Evolutionary conservation across 306 rosid species (phyloP), one percentile per base, ranked within the genome.

Genomic region (Gynostemma pentaphyllum): DNA sequence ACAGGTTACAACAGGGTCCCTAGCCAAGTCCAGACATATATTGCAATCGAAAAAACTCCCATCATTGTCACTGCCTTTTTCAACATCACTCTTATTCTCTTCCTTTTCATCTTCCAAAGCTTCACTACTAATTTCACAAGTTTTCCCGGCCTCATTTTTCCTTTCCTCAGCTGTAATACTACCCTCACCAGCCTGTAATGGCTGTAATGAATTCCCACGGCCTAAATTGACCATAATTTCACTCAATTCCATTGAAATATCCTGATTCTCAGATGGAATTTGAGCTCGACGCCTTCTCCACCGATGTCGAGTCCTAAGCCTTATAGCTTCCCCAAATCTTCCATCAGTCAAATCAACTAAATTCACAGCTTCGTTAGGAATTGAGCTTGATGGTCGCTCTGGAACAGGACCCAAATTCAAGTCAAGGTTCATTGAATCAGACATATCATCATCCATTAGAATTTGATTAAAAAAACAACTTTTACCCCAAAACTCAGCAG

Each of bases 1-100:
- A 69, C 95, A 84, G 68, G 99, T 94, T 51, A 94, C 88, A 72
- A 94, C 97, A 45, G 97, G 99, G 49, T 94, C 92, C 75, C 74
- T 86, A 66, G 97, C 71, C 70, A 89, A 59, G 77, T 89, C 97
- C 79, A 94, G 75, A 78, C 99, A 94, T n/a, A 88, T 84, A 76
- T 86, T 89, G 68, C 99, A 94, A 76, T 94, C 97, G 16, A 86
- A 94, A 51, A 94, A 94, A 62, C 90, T 84, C 67, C 97, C 99
- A 68, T 86, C 87, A 73, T 19, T 53, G 32, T 82, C 80, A 65
- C 81, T 65, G 66, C 73, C 74, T 80, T 84, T 94, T 48, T 94
- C 90, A 72, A 76, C 74, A 40, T 68, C 89, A 59, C 77, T 94
- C 75, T 86, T 86, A 68, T 77, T 77, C 78, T 75, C 86, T 0